phyloP scores from a whole-genome alignment of 2,329 filamentous ascomycete genomes.

The Hawksworthiomyces lignivorus region DNA sequence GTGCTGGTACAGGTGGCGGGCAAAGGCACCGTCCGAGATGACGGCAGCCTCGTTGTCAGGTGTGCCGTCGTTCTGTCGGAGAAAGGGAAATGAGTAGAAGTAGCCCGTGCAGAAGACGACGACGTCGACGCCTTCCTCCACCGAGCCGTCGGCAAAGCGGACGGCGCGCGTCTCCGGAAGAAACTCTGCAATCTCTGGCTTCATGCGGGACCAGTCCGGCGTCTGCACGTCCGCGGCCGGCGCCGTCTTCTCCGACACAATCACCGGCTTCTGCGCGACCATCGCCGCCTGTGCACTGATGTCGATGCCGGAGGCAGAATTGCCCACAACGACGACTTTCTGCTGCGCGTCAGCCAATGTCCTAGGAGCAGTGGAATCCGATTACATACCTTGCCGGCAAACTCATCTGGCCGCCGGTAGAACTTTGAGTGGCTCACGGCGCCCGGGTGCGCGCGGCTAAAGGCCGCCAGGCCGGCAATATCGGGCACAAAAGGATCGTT shows the following conservation, averaged over 20 bases:
- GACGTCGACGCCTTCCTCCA: conserved; percentile 22
- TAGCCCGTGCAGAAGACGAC: conserved; percentile 31
- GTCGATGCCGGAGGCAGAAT: too few species aligned
- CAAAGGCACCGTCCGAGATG: conserved; percentile 38
- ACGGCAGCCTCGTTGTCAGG: conserved; percentile 31
- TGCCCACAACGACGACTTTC: too few species aligned
- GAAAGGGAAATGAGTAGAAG: conserved; percentile 50
- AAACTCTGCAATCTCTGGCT: conserved; percentile 6
- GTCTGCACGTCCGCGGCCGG: too few species aligned
- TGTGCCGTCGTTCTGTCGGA: conserved; percentile 45
- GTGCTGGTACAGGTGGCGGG: conserved; percentile 30
- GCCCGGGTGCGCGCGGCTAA: background rate
- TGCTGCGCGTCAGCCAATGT: background rate
- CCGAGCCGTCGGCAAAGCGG: conserved; percentile 22
- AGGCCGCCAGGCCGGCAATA: background rate
- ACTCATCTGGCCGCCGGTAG: background rate
- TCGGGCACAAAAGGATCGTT: background rate
- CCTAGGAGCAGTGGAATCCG: background rate
- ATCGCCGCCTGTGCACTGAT: too few species aligned
- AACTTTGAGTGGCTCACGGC: background rate
- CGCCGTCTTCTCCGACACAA: background rate
- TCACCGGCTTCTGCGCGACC: too few species aligned
- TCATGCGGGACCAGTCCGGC: background rate
- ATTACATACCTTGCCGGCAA: background rate
- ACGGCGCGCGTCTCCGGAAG: conserved; percentile 19